Base-by-base conservation (phyloP, 1,284 basidiomycete genomes). In the Coriolopsis trogii region DNA sequence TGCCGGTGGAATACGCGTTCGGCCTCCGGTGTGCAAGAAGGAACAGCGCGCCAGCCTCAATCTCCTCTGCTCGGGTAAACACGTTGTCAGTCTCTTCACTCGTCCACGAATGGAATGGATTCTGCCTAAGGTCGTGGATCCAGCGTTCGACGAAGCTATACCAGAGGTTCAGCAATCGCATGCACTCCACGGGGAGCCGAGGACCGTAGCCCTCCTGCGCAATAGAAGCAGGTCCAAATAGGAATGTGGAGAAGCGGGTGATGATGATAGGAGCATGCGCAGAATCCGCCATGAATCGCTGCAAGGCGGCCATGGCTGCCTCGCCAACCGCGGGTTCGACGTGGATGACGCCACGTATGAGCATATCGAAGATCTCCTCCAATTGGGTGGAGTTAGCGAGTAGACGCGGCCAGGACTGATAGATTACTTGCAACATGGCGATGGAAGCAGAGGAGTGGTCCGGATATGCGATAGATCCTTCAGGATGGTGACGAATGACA, bases 361-460 rank as follows among this genome's bases (percentile, higher is more conserved):
- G 80, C 73, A 94, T 86, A 58, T 93, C 87, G 44, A 95, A 78
- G 0, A 87, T 82, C 41, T 88, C 87, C 5, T 77, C 70, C 46
- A 89, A 69, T 46, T 77, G 69, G 45, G 82, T 72, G 46, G 78
- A 75, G 0, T 73, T 56, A 68, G 87, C 82, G 25, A 95, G 75
- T 58, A 86, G 89, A 7, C 93, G 82, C 0, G 95, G 95, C 85
- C 95, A 91, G 3, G 90, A 81, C 52, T 91, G 87, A 67, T 96
- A 90, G 64, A 91, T 86, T 0, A 87, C 83, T 53, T 87, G 84
- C 2, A 97, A 76, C 26, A 96, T 76, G 49, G 78, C 82, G 62
- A 97, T 83, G 48, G 87, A 83, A 0, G 91, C 77, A 33, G 78
- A 73, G 16, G 84, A 76, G 40, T 80, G 75, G 12, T 75, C 73